Percentiles rank a stretch among this genome's conserved stretches.
Evolutionary conservation across 208 protist genomes (phyloP).

Genomic region (Acanthamoeba royreba): DNA sequence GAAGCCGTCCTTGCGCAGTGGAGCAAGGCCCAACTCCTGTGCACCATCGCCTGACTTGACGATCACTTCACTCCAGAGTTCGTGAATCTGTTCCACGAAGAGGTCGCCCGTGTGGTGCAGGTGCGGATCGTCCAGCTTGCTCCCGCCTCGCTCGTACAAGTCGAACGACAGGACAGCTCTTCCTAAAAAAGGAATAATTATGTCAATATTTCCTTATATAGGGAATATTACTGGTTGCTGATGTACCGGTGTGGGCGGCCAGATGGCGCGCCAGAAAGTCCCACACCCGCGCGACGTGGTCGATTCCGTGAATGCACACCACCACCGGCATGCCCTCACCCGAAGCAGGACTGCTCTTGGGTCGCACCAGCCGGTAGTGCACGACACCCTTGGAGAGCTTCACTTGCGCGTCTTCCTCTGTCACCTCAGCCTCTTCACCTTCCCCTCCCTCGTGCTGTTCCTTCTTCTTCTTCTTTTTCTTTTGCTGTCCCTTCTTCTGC

Average conservation of each 20-base stretch:
- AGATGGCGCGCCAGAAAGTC: background rate
- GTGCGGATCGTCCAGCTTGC: background rate
- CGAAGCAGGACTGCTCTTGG: background rate
- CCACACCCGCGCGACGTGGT: background rate
- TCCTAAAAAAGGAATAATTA: background rate
- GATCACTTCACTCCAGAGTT: background rate
- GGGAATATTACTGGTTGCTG: background rate
- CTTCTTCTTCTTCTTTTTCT: background rate
- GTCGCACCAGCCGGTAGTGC: background rate
- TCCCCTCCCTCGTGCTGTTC: background rate
- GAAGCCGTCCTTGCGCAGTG: background rate
- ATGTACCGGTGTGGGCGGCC: background rate
- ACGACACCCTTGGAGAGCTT: background rate
- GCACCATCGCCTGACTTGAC: background rate
- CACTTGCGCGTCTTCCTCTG: background rate
- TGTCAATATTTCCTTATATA: background rate
- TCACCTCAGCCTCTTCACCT: background rate
- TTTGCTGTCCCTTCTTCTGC: no score
- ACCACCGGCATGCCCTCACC: background rate
- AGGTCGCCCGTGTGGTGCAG: background rate
- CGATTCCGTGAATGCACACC: background rate
- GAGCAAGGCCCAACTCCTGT: background rate
- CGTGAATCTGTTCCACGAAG: background rate
- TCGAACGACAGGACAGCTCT: background rate
- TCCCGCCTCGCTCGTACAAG: background rate